Percentiles rank a stretch among this genome's conserved stretches.
Conservation (phyloP, 108 stramenopile genomes). For the Nitzschia inconspicua region DNA sequence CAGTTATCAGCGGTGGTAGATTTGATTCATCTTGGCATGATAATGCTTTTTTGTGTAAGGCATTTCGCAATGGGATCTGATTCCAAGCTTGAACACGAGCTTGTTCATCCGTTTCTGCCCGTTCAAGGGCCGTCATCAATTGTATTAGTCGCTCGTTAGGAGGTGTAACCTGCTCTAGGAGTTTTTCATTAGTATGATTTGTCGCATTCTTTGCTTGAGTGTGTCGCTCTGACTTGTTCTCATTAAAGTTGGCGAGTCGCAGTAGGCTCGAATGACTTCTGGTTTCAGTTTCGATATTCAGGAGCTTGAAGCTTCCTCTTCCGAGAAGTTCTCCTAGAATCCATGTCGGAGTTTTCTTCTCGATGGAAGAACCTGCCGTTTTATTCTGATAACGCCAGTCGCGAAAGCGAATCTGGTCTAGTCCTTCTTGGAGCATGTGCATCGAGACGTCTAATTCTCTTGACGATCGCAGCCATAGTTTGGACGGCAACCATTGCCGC, state of each 20-base stretch:
- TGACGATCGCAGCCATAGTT: slow-evolving; percentile 51
- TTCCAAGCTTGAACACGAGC: slow-evolving; percentile 49
- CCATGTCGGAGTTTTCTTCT: no score
- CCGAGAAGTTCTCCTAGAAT: slow-evolving; percentile 2
- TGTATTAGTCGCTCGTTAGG: no score
- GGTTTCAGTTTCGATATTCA: neutral
- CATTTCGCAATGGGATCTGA: slow-evolving; percentile 31
- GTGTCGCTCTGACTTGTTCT: slow-evolving; percentile 6
- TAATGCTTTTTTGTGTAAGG: slow-evolving; percentile 43
- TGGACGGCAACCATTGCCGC: slow-evolving; percentile 50
- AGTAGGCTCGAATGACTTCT: neutral
- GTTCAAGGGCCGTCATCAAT: slow-evolving; percentile 34
- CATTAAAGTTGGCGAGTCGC: neutral
- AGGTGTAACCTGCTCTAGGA: no score
- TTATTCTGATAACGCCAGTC: no score
- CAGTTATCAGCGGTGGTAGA: slow-evolving; percentile 14
- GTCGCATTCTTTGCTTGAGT: neutral
- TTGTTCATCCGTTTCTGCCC: slow-evolving; percentile 56
- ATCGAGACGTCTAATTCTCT: slow-evolving; percentile 60
- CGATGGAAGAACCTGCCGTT: no score
- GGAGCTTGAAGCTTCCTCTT: neutral
- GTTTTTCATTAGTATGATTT: slow-evolving; percentile 13
- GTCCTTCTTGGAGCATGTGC: slow-evolving; percentile 18
- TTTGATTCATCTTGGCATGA: slow-evolving; percentile 22
- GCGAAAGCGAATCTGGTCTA: slow-evolving; percentile 38